Percentiles rank a stretch among this genome's conserved stretches.
Evolutionary conservation across 75 land plant genomes (phyloP).

Genomic region (Chamaecyparis obtusa): DNA sequence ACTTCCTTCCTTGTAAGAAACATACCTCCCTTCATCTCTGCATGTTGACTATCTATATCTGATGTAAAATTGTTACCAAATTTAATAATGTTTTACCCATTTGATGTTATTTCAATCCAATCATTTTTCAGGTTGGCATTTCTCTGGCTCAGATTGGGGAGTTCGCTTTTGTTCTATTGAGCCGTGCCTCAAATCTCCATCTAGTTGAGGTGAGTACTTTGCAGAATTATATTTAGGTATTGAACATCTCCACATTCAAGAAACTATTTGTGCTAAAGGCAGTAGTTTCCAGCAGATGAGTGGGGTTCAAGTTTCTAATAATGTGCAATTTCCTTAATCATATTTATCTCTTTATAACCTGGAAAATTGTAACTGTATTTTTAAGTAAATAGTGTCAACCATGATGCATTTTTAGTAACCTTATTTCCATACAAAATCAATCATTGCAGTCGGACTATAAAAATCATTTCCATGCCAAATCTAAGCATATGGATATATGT

Average conservation of each 20-base stretch:
- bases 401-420: not conserved
- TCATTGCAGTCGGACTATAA: not conserved
- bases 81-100: not conserved
- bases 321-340: not conserved
- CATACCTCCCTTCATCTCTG: not conserved
- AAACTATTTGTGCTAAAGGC: not conserved
- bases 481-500: not conserved
- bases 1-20: conserved; percentile 83
- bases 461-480: not conserved
- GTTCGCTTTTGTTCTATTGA: conserved; percentile 97
- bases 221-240: not conserved
- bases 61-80: not conserved
- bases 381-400: not conserved
- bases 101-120: conserved; percentile 1
- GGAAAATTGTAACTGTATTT: not conserved
- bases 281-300: not conserved
- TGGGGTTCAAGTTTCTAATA: not conserved
- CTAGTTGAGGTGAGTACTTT: conserved; percentile 69
- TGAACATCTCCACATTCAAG: not conserved
- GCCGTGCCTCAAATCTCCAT: conserved; percentile 98
- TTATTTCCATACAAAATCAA: not conserved
- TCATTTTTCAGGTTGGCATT: conserved; percentile 84
- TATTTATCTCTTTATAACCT: not conserved
- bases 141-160: conserved; percentile 99
- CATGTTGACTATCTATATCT: not conserved